These are phyloP conservation scores for Papiliotrema laurentii DNA, from an alignment of 1,284 basidiomycete genomes.

Conservation along the genomic window DNA sequence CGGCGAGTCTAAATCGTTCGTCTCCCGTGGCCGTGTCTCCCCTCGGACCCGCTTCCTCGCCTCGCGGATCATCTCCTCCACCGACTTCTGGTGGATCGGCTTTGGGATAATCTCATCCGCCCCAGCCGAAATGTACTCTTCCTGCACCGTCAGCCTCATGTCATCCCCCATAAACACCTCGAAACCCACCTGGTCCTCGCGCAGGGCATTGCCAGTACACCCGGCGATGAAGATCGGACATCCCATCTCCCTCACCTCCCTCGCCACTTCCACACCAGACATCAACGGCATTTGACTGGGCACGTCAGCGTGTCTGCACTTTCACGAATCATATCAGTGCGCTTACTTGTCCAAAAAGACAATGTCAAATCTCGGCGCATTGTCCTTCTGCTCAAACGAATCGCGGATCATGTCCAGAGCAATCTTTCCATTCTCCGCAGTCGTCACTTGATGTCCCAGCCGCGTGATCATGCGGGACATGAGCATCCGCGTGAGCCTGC, in stretches of 20 bases:
- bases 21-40: conserved; percentile 23
- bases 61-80: conserved; percentile 35
- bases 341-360: conserved; percentile 72
- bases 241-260: conserved; percentile 62
- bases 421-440: conserved; percentile 81
- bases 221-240: conserved; percentile 72
- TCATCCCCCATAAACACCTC: neutral
- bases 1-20: too few species aligned
- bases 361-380: conserved; percentile 56
- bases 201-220: conserved; percentile 59
- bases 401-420: conserved; percentile 65
- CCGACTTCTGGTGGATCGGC: conserved; percentile 40
- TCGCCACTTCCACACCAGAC: conserved; percentile 68
- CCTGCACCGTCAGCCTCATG: conserved; percentile 46
- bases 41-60: conserved; percentile 30
- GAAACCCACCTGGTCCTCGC: conserved; percentile 51
- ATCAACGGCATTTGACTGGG: conserved; percentile 58
- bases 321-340: neutral
- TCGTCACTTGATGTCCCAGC: conserved; percentile 69
- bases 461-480: conserved; percentile 76
- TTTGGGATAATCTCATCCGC: conserved; percentile 54
- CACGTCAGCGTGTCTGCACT: neutral
- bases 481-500: conserved; percentile 69
- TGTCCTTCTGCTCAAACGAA: conserved; percentile 17
- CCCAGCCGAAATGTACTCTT: conserved; percentile 70